A percentile compares a stretch with the other conserved stretches of the same genome.
phyloP scores from a whole-genome alignment of 2,329 filamentous ascomycete species.

The Monosporascus cannonballus region DNA sequence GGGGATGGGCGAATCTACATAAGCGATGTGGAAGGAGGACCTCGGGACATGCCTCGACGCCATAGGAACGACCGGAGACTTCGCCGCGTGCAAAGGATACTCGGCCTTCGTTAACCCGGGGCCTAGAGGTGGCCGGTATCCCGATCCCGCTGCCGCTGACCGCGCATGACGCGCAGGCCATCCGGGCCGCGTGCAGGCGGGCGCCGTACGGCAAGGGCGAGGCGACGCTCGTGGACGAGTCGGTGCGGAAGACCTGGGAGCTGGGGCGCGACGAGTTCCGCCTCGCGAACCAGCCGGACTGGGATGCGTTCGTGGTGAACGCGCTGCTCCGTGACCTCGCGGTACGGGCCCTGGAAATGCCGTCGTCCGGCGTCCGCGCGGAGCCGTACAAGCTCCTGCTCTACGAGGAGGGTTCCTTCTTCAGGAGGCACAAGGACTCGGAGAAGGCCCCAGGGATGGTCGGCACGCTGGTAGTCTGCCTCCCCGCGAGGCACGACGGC shows the following conservation, averaged over 20 bases:
- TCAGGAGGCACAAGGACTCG: constrained; percentile 35
- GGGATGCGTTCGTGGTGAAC: background rate
- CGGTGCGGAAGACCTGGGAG: background rate
- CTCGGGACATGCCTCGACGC: background rate
- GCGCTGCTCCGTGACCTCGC: background rate
- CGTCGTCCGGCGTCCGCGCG: background rate
- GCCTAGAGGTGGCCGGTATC: background rate
- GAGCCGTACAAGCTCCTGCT: constrained; percentile 34
- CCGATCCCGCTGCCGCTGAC: background rate
- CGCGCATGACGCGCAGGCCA: background rate
- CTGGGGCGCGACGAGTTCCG: background rate
- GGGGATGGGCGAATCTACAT: background rate
- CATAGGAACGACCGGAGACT: background rate
- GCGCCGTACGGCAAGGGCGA: background rate
- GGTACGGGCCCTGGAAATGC: background rate
- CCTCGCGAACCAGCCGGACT: background rate
- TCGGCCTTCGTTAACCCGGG: background rate
- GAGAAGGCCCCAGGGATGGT: constrained; percentile 37
- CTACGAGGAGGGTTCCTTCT: constrained; percentile 37
- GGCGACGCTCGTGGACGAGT: background rate
- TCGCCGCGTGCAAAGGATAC: background rate
- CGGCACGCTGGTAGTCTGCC: constrained; percentile 34
- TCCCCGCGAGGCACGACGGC: constrained; percentile 36
- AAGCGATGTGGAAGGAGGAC: background rate
- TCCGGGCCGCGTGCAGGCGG: background rate